phyloP scores from a whole-genome alignment of 768 basidiomycete species.

The Thelephora ganbajun region DNA sequence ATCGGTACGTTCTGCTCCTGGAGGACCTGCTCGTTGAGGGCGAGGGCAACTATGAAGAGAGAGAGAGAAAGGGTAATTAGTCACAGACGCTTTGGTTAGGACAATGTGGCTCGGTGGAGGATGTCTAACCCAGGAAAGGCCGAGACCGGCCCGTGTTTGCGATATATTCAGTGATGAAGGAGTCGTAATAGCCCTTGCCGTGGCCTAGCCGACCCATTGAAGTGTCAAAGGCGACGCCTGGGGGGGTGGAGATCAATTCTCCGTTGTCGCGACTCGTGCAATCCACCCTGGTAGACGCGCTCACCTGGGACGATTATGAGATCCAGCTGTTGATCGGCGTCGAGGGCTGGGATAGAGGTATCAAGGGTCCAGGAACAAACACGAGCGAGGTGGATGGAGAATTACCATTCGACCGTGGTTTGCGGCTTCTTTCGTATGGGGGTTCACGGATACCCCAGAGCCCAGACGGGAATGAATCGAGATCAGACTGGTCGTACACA shows the following conservation, averaged over 20 bases:
- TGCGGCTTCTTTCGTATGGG: conserved; percentile 24
- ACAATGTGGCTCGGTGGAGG: conserved; percentile 1
- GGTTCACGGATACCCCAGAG: conserved; percentile 74
- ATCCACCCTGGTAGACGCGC: conserved; percentile 5
- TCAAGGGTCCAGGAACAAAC: conserved; percentile 3
- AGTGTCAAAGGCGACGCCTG: conserved; percentile 66
- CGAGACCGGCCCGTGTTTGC: conserved; percentile 22
- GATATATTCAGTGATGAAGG: conserved; percentile 47
- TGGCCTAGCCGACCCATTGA: conserved; percentile 61
- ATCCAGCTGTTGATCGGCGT: conserved; percentile 32
- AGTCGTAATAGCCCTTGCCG: conserved; percentile 77
- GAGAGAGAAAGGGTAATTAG: conserved; percentile 2
- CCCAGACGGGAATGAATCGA: conserved; percentile 40
- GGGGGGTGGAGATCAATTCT: too few species aligned
- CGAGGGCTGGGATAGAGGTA: not conserved
- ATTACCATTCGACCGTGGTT: conserved; percentile 39
- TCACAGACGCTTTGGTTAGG: conserved; percentile 5
- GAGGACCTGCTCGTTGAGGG: conserved; percentile 49
- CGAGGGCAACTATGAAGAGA: conserved; percentile 38
- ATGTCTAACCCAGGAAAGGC: conserved; percentile 43
- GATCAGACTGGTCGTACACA: conserved; percentile 44
- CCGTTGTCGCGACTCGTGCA: too few species aligned
- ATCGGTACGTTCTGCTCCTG: conserved; percentile 37
- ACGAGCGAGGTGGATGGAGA: conserved; percentile 7
- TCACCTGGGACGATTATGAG: conserved; percentile 56